These are phyloP conservation scores for Ilyonectria sp. DNA, from an alignment of 2,329 filamentous ascomycete genomes.

Conservation along the genomic window DNA sequence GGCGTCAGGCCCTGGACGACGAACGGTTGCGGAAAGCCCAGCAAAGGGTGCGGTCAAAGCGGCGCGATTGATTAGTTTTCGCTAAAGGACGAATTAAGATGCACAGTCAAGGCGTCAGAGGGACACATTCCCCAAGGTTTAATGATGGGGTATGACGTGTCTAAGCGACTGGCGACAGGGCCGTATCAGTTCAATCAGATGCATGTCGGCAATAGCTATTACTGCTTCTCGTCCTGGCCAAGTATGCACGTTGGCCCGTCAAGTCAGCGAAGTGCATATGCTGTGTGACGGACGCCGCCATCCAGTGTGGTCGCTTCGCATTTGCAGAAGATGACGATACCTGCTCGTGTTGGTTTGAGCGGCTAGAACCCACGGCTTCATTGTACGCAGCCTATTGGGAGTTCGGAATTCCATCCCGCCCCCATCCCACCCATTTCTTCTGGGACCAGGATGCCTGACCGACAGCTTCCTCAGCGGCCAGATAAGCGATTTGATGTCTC, in stretches of 20 bases:
- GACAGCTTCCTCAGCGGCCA: background rate
- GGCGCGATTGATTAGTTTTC: conserved; percentile 29
- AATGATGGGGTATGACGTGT: conserved; percentile 25
- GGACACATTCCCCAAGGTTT: conserved; percentile 1
- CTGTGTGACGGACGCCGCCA: conserved; percentile 2
- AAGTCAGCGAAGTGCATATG: conserved; percentile 21
- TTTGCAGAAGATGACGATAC: conserved; percentile 17
- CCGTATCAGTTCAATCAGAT: conserved; percentile 25
- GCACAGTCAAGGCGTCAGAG: conserved; percentile 18
- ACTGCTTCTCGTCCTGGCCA: background rate
- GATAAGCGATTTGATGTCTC: conserved; percentile 16
- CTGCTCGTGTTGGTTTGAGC: conserved; percentile 5
- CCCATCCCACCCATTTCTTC: background rate
- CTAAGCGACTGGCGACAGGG: background rate
- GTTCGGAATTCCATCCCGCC: background rate
- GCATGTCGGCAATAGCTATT: conserved; percentile 22
- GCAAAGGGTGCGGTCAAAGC: conserved; percentile 42
- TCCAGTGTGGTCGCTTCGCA: conserved; percentile 19
- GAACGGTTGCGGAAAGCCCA: conserved; percentile 57
- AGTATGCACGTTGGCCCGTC: conserved; percentile 13
- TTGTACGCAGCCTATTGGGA: background rate
- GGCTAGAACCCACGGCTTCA: background rate
- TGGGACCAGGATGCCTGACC: background rate
- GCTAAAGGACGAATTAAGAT: conserved; percentile 40
- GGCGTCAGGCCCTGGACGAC: conserved; percentile 80